A percentile compares a stretch with the other conserved stretches of the same genome.
phyloP scores from a whole-genome alignment of 2,329 filamentous ascomycete species.

The Aspergillus unguis region DNA sequence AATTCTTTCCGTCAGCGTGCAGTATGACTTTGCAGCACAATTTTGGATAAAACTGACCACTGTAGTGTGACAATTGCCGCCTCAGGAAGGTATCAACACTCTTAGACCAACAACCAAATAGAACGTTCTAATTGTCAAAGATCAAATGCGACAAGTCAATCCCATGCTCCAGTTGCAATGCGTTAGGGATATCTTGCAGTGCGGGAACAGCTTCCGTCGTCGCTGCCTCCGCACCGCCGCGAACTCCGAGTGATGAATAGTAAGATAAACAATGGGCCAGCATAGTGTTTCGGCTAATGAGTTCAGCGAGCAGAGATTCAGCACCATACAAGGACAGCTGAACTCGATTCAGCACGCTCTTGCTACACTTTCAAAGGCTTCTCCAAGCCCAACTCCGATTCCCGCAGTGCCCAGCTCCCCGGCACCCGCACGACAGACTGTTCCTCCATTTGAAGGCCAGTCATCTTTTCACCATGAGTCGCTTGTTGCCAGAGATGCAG shows the following conservation, averaged over 20 bases:
- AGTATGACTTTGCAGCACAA: slow-evolving; percentile 11
- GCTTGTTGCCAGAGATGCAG: slow-evolving; percentile 23
- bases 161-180: slow-evolving; percentile 24
- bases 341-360: slow-evolving; percentile 18
- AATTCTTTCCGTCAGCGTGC: slow-evolving; percentile 25
- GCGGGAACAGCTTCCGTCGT: slow-evolving; percentile 1
- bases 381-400: not conserved
- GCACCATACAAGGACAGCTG: slow-evolving; percentile 20
- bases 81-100: slow-evolving; percentile 22
- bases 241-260: slow-evolving; percentile 14
- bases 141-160: slow-evolving; percentile 23
- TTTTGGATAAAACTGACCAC: not conserved
- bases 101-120: no score
- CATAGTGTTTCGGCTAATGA: not conserved
- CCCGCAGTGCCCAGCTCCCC: slow-evolving; percentile 8
- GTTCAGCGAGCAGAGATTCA: slow-evolving; percentile 18
- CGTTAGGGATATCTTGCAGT: slow-evolving; percentile 20
- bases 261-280: slow-evolving; percentile 3
- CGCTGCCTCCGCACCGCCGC: slow-evolving; percentile 3
- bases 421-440: slow-evolving; percentile 14
- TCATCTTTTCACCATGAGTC: slow-evolving; percentile 25
- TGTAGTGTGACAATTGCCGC: slow-evolving; percentile 29
- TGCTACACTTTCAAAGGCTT: slow-evolving; percentile 13
- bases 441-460: slow-evolving; percentile 24
- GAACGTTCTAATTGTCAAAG: slow-evolving; percentile 1